phyloP scores from a whole-genome alignment of 2,329 filamentous ascomycete species.

The Penicillium sp. region DNA sequence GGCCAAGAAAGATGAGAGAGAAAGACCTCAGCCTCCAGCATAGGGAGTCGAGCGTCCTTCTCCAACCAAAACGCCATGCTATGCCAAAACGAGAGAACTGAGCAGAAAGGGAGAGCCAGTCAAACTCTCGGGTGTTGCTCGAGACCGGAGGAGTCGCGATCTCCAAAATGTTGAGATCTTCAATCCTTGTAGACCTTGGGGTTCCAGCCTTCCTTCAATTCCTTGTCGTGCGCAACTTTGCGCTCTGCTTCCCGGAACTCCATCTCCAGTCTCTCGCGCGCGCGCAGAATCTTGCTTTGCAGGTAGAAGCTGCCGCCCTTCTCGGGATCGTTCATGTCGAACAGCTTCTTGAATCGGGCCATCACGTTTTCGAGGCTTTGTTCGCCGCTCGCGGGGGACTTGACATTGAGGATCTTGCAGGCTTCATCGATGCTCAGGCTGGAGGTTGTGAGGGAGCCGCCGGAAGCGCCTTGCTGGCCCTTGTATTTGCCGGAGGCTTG shows the following conservation, averaged over 20 bases:
- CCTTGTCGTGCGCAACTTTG: constrained; percentile 72
- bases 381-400: constrained; percentile 77
- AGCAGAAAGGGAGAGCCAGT: constrained; percentile 10
- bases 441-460: constrained; percentile 59
- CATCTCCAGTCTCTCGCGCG: constrained; percentile 86
- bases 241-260: constrained; percentile 75
- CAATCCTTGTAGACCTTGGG: constrained; percentile 92
- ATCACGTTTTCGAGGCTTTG: constrained; percentile 77
- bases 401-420: constrained; percentile 95
- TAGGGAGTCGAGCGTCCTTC: constrained; percentile 24
- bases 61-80: constrained; percentile 44
- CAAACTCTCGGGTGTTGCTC: neutral
- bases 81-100: constrained; percentile 36
- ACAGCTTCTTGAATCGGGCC: constrained; percentile 89
- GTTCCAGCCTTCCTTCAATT: constrained; percentile 84
- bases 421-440: constrained; percentile 94
- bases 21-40: constrained; percentile 14
- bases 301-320: constrained; percentile 98
- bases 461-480: constrained; percentile 64
- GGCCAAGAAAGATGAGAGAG: constrained; percentile 8
- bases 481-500: constrained; percentile 82
- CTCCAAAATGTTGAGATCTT: constrained; percentile 17
- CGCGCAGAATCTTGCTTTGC: constrained; percentile 92
- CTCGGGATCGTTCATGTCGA: constrained; percentile 90
- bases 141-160: constrained; percentile 1